Evolutionary conservation across 176 grass and related monocot species (phyloP), one percentile per base, ranked within the genome.

Genomic region (Tuctoria greenei): DNA sequence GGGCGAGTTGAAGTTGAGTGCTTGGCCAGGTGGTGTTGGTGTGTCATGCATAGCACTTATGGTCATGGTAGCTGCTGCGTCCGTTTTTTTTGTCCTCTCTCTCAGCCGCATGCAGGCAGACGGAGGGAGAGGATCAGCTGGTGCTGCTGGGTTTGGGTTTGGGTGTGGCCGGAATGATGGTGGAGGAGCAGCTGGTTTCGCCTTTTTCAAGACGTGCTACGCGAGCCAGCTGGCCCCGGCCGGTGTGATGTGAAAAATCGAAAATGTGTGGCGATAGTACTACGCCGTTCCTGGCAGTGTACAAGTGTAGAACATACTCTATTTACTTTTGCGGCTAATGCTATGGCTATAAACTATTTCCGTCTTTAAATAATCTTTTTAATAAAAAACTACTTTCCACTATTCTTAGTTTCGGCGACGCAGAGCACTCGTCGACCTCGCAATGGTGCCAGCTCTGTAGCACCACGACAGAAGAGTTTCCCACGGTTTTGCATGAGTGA

Each of bases 11-110:
- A n/a, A 26, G 5, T 26, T 15, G 3, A 16, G 67, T 17, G 42
- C 41, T 27, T 27, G 24, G 58, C 25, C 27, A 51, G 69, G 69
- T 71, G 68, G 16, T 70, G 44, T 12, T 71, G 68, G 16, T 70
- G 44, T 12, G 67, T 34, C 10, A 51, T 26, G 55, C 55, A 26
- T 2, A 25, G 54, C 52, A 55, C 21, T 23, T 8, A 6, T 21
- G 50, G 2, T 23, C 8, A 6, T 21, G 50, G 2, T 14, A 8
- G 43, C 43, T 45, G 10, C 43, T 45, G 43, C 1, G 2, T 12
- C 44, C 2, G 18, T 7, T 52, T 2, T 55, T 23, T n/a, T 4
- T 10, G 2, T 55, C 18, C 0, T 55, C 2, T 23, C 2, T 23
- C 7, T 23, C 7, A 10, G 61, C 61, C 18, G 34, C 61, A 18